Evolutionary conservation across 1,284 basidiomycete genomes (phyloP).

Genomic region (Xerocomus nothofagi): DNA sequence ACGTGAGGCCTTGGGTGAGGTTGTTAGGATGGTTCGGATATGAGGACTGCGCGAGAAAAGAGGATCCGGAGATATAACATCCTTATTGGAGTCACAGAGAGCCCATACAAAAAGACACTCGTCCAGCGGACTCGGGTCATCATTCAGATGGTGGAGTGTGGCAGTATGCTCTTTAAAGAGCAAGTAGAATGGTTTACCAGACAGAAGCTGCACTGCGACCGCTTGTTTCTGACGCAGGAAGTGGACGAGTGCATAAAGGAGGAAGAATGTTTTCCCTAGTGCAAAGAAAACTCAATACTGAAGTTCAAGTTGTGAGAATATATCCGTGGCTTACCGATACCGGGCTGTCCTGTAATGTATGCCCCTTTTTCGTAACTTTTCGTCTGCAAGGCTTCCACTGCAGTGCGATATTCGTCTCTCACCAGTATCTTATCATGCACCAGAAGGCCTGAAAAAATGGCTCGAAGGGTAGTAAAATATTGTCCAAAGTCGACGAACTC

Average conservation of each 20-base stretch:
- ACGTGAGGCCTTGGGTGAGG: background rate
- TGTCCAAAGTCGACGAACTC: background rate
- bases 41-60: fast-evolving
- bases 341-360: background rate
- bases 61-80: fast-evolving
- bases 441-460: background rate
- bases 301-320: background rate
- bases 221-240: background rate
- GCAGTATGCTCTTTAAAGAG: background rate
- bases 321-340: background rate
- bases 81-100: background rate
- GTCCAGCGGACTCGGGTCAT: fast-evolving
- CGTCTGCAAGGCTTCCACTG: background rate
- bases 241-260: background rate
- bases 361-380: background rate
- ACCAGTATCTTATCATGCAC: background rate
- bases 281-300: too few relatives aligned
- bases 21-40: background rate
- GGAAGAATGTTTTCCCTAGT: constrained; percentile 1
- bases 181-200: fast-evolving
- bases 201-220: background rate
- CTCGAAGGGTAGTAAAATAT: background rate
- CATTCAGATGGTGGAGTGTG: background rate
- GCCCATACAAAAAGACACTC: background rate
- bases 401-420: background rate